These are phyloP conservation scores for Sapria himalayana DNA, from an alignment of 345 rosid genomes.

Conservation along the genomic window DNA sequence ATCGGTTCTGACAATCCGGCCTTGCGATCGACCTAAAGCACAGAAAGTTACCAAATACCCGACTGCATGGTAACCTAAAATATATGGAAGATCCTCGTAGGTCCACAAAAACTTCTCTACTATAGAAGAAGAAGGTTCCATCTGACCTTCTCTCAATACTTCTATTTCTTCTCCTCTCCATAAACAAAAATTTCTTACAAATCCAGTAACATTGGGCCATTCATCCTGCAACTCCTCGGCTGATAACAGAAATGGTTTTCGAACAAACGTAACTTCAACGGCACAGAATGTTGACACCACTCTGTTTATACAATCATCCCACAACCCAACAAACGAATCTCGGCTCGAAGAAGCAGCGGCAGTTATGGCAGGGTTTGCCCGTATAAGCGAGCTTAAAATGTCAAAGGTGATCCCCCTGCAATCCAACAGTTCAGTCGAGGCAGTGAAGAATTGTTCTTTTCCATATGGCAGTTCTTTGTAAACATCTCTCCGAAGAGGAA, in stretches of 20 bases:
- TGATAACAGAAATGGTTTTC: slow-evolving; percentile 23
- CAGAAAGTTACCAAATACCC: slow-evolving; percentile 65
- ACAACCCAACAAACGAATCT: slow-evolving; percentile 66
- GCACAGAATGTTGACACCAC: slow-evolving; percentile 59
- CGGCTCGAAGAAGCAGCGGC: slow-evolving; percentile 29
- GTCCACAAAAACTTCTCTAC: slow-evolving; percentile 75
- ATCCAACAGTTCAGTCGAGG: slow-evolving; percentile 38
- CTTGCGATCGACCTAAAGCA: slow-evolving; percentile 47
- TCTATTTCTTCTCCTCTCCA: slow-evolving; percentile 95
- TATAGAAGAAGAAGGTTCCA: slow-evolving; percentile 43
- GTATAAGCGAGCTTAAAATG: slow-evolving; percentile 38
- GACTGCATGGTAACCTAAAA: slow-evolving; percentile 67
- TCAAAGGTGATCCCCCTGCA: slow-evolving; percentile 45
- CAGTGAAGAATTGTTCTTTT: slow-evolving; percentile 62
- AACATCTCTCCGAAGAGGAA: slow-evolving; percentile 65
- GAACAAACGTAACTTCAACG: slow-evolving; percentile 26
- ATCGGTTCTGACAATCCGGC: slow-evolving; percentile 47
- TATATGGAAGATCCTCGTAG: slow-evolving; percentile 62
- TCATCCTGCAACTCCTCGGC: slow-evolving; percentile 34
- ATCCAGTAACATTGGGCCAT: slow-evolving; percentile 88
- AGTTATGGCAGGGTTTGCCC: slow-evolving; percentile 25
- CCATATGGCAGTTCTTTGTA: slow-evolving; percentile 66
- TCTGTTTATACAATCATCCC: slow-evolving; percentile 80
- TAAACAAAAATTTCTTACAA: slow-evolving; percentile 41
- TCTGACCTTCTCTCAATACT: slow-evolving; percentile 33